phyloP scores from a whole-genome alignment of 306 rosid species.

The Vigna trinervia region DNA sequence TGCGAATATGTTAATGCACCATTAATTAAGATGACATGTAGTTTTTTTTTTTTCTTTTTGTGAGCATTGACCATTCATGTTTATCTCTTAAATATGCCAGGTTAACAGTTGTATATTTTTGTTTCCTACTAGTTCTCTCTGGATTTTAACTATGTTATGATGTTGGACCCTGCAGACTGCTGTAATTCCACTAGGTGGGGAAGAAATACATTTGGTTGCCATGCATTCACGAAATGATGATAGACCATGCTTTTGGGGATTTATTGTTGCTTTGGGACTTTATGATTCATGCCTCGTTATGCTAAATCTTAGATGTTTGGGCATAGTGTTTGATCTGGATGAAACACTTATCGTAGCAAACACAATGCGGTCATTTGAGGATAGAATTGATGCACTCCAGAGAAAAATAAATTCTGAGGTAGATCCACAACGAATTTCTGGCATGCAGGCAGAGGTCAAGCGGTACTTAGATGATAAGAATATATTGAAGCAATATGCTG shows the following conservation, averaged over 20 bases:
- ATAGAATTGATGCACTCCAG: conserved; percentile 92
- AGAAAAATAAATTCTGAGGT: conserved; percentile 81
- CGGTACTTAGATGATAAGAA: conserved; percentile 89
- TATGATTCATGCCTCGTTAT: conserved; percentile 86
- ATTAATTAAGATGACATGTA: background rate
- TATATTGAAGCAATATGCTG: conserved; percentile 92
- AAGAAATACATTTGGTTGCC: conserved; percentile 96
- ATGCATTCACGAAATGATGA: conserved; percentile 77
- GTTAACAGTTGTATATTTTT: background rate
- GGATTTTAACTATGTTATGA: conserved; percentile 40
- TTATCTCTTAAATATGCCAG: conserved; percentile 8
- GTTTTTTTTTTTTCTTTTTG: conserved; percentile 27
- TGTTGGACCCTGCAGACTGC: conserved; percentile 77
- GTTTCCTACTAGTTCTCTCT: conserved; percentile 16
- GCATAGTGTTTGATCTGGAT: conserved; percentile 98
- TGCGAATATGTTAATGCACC: conserved; percentile 21
- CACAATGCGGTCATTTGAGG: conserved; percentile 99
- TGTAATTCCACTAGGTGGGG: conserved; percentile 72
- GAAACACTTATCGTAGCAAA: conserved; percentile 98
- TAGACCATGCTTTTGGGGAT: conserved; percentile 93
- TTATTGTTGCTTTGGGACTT: conserved; percentile 74
- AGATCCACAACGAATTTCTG: conserved; percentile 82
- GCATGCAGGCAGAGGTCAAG: conserved; percentile 88
- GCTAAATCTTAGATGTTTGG: conserved; percentile 98
- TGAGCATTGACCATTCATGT: background rate